These are phyloP conservation scores for Pythium plurisporium DNA, from an alignment of 352 stramenopile species.

Conservation along the genomic window DNA sequence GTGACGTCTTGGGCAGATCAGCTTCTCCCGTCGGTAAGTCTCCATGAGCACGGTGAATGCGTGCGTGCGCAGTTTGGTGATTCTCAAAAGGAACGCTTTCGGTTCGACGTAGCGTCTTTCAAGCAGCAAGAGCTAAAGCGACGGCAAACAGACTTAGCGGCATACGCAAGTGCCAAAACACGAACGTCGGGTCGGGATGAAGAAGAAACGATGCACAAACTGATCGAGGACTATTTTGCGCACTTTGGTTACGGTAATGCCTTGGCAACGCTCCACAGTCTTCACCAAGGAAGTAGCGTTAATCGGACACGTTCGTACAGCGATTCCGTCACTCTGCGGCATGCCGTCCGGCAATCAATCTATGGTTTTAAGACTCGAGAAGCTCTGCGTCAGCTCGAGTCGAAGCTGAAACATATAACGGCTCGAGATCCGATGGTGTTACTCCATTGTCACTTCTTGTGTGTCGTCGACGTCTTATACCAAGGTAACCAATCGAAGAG, in stretches of 20 bases:
- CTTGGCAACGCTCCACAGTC: slow-evolving; percentile 1
- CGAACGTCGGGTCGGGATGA: background rate
- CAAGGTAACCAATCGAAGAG: background rate
- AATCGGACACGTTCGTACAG: background rate
- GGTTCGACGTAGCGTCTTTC: slow-evolving; percentile 46
- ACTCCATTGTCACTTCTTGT: slow-evolving; percentile 7
- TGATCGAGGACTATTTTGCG: slow-evolving; percentile 20
- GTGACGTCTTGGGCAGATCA: slow-evolving; percentile 11
- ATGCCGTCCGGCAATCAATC: slow-evolving; percentile 11
- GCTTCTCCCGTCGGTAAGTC: slow-evolving; percentile 41
- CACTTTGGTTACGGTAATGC: slow-evolving; percentile 19
- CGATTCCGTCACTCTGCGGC: background rate
- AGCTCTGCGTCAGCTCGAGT: background rate
- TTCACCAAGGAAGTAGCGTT: background rate
- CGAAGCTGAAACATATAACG: background rate
- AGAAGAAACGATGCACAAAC: slow-evolving; percentile 15
- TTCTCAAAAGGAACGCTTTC: slow-evolving; percentile 26
- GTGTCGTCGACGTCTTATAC: slow-evolving; percentile 10
- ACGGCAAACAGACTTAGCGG: slow-evolving; percentile 31
- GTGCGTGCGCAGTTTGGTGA: slow-evolving; percentile 22
- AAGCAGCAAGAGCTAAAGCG: slow-evolving; percentile 42
- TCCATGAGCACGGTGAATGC: slow-evolving; percentile 43
- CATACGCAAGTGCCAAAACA: slow-evolving; percentile 1
- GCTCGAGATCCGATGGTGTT: background rate
- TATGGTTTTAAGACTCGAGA: slow-evolving; percentile 11